Evolutionary conservation across 345 rosid genomes (phyloP).

Genomic region (Euphorbia lathyris): DNA sequence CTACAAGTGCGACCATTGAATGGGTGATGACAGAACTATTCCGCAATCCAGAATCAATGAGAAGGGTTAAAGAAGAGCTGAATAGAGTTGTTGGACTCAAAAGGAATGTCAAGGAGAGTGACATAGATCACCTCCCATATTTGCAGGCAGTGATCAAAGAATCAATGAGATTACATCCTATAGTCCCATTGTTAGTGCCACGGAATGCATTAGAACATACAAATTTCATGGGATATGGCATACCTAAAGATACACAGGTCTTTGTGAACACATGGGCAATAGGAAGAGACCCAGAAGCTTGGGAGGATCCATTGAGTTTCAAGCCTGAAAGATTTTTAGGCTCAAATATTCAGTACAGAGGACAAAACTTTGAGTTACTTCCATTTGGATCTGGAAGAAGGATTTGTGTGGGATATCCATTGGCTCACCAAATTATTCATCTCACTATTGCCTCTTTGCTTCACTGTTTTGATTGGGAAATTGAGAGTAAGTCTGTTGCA

Average conservation of each 20-base stretch:
- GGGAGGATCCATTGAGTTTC: too few relatives aligned
- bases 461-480: too few relatives aligned
- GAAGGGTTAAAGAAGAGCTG: constrained; percentile 2
- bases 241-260: not conserved
- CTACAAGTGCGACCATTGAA: not conserved
- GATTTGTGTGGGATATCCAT: too few relatives aligned
- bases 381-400: too few relatives aligned
- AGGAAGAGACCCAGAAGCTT: too few relatives aligned
- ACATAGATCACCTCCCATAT: not conserved
- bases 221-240: not conserved
- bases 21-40: not conserved
- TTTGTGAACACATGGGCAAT: not conserved
- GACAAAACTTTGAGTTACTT: too few relatives aligned
- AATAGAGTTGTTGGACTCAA: not conserved
- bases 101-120: not conserved
- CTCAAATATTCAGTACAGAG: too few relatives aligned
- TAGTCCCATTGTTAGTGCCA: not conserved
- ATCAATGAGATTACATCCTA: not conserved
- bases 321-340: too few relatives aligned
- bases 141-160: not conserved
- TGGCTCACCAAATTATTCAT: too few relatives aligned
- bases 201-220: not conserved
- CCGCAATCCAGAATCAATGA: not conserved
- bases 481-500: too few relatives aligned
- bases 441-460: too few relatives aligned